Percentiles rank a stretch among this genome's conserved stretches.
Evolutionary conservation across 2,329 filamentous ascomycete species (phyloP).

Genomic region (Fusarium sp.): DNA sequence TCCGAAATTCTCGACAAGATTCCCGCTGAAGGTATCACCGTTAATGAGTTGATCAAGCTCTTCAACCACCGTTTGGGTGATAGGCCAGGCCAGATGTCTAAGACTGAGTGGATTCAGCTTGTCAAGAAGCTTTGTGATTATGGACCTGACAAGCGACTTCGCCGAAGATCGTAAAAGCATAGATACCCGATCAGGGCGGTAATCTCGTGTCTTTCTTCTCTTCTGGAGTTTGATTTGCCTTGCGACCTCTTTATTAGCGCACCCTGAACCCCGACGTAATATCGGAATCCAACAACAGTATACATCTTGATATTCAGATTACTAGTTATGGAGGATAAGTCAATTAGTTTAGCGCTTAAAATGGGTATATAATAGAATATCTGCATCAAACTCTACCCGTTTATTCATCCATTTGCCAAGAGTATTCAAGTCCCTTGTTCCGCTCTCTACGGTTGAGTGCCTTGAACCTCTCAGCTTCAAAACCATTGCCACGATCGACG

Average conservation of each 20-base stretch:
- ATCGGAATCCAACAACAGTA: constrained; percentile 3
- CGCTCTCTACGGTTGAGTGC: constrained; percentile 82
- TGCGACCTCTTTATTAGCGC: neutral
- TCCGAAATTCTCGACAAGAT: constrained; percentile 67
- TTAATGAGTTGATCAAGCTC: constrained; percentile 64
- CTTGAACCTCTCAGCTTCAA: constrained; percentile 93
- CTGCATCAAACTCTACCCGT: constrained; percentile 13
- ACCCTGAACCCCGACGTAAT: neutral
- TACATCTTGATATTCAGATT: neutral
- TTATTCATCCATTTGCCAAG: constrained; percentile 96
- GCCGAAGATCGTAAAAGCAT: constrained; percentile 52
- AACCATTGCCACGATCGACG: constrained; percentile 92
- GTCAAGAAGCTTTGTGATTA: constrained; percentile 68
- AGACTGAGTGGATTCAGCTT: constrained; percentile 68
- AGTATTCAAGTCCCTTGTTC: constrained; percentile 84
- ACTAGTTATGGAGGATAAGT: neutral
- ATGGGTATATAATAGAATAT: constrained; percentile 43
- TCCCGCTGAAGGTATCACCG: constrained; percentile 65
- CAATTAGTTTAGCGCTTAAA: constrained; percentile 20
- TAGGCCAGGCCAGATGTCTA: constrained; percentile 62
- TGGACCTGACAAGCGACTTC: constrained; percentile 65
- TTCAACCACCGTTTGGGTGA: constrained; percentile 67
- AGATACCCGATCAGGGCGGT: constrained; percentile 6
- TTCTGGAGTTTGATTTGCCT: constrained; percentile 8
- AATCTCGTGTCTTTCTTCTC: neutral